Base-by-base conservation (phyloP, 139 green algal genomes). In the Asterochloris erici region DNA sequence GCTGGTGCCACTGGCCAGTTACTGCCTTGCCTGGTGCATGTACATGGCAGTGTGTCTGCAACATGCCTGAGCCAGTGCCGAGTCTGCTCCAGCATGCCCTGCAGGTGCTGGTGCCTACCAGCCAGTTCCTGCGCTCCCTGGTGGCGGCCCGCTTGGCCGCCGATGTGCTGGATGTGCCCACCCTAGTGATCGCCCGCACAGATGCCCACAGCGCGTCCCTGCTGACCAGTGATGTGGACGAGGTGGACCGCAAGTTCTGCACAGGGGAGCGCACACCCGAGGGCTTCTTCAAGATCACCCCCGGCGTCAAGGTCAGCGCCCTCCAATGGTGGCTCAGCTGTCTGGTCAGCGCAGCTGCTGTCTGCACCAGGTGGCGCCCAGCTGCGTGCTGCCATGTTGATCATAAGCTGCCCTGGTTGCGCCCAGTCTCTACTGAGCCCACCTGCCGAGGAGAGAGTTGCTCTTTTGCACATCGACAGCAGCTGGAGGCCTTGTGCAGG, bases 141-240 rank as follows among this genome's bases (percentile, higher is more conserved):
- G 88, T 91, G 24, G 93, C 93, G 2, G 93, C 93, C 0, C 90
- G 93, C 63, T 89, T 96, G 82, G 93, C 93, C 17, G 93, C 93
- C 29, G 93, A 96, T 84, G 92, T 96, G 61, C 69, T 80, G 23
- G 92, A 91, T 75, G 87, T 91, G 60, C 90, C 93, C 76, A 94
- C 91, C 16, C 73, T 96, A 63, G 86, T 96, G 66, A 91, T 98
- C 21, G 94, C 94, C 10, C 90, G 94, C 83, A 95, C 93, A 86
- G 91, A 95, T 78, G 91, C 91, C 0, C 90, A 93, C 78, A 86
- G 81, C 14, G 94, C 94, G 68, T 94, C 88, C 82, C 91, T 98
- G 83, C 91, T 98, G 27, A 97, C 94, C 74, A 87, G 78, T 12
- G 95, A 98, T 80, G 84, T 97, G 0, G 94, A 98, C 76, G 90